Percentiles rank a stretch among this genome's conserved stretches.
Conservation (phyloP, 1,284 basidiomycete species). For the Boletus smithii region DNA sequence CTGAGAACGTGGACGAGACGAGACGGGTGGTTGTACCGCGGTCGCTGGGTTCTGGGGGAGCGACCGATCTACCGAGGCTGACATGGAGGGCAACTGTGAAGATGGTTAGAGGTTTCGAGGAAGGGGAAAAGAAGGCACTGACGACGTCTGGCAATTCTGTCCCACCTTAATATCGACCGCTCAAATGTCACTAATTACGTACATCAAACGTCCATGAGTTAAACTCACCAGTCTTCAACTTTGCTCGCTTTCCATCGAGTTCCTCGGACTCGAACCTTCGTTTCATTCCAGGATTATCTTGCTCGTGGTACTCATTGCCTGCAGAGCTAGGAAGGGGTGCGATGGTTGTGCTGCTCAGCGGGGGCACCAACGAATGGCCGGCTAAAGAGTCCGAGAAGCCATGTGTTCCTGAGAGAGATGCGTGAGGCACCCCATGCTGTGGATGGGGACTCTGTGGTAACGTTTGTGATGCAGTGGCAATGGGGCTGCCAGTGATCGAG, state of each 20-base stretch:
- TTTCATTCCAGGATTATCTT: slow-evolving; percentile 58
- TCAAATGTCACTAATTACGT: slow-evolving; percentile 31
- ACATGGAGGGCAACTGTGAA: slow-evolving; percentile 22
- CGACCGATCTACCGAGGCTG: slow-evolving; percentile 21
- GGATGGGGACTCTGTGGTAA: slow-evolving; percentile 40
- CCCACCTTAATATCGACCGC: slow-evolving; percentile 30
- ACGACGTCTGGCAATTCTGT: slow-evolving; percentile 44
- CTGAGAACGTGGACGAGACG: slow-evolving; percentile 41
- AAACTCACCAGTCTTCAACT: slow-evolving; percentile 62
- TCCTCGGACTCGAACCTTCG: slow-evolving; percentile 69
- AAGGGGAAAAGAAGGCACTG: slow-evolving; percentile 17
- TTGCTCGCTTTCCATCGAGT: slow-evolving; percentile 58
- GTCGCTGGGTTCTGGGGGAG: slow-evolving; percentile 15
- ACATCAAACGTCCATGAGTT: slow-evolving; percentile 14
- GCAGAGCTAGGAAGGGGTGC: slow-evolving; percentile 11
- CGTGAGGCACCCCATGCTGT: slow-evolving; percentile 32
- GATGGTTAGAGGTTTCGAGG: slow-evolving; percentile 15
- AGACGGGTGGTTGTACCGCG: slow-evolving; percentile 15
- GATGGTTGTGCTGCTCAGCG: slow-evolving; percentile 12
- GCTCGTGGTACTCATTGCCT: slow-evolving; percentile 29
- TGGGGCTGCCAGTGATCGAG: slow-evolving; percentile 27
- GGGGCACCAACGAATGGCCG: slow-evolving; percentile 19
- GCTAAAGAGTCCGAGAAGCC: slow-evolving; percentile 27
- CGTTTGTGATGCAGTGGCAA: slow-evolving; percentile 35
- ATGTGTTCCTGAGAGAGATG: slow-evolving; percentile 27